Evolutionary conservation across 2,329 filamentous ascomycete species (phyloP).

Genomic region (Sporothrix dimorphospora): DNA sequence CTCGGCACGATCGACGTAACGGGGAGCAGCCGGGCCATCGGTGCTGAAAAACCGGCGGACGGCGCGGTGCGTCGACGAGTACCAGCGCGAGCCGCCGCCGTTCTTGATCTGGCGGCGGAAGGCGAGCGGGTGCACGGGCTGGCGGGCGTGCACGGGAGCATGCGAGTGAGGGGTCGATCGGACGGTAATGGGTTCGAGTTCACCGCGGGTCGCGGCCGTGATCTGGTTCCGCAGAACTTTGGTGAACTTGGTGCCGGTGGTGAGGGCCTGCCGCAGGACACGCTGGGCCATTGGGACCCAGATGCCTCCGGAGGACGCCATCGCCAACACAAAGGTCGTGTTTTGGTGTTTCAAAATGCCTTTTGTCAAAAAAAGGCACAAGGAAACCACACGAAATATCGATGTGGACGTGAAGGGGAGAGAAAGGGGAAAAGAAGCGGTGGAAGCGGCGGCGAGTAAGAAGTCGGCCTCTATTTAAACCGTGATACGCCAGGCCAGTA

Average conservation of each 20-base stretch:
- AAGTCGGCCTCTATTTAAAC: conserved; percentile 24
- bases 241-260: conserved; percentile 49
- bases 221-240: conserved; percentile 57
- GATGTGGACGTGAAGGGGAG: neutral
- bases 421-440: neutral
- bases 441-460: neutral
- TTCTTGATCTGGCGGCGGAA: conserved; percentile 54
- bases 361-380: neutral
- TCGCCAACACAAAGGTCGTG: conserved; percentile 39
- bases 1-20: conserved; percentile 53
- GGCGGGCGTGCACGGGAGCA: conserved; percentile 39
- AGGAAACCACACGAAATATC: conserved; percentile 12
- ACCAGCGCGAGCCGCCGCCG: conserved; percentile 44
- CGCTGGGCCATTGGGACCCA: conserved; percentile 61
- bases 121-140: conserved; percentile 57
- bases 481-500: conserved; percentile 21
- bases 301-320: conserved; percentile 61
- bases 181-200: conserved; percentile 52
- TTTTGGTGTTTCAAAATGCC: conserved; percentile 17
- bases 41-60: conserved; percentile 57
- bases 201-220: conserved; percentile 45
- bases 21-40: conserved; percentile 39
- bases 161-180: conserved; percentile 40
- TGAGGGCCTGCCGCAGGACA: conserved; percentile 56
- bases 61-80: conserved; percentile 40